These are phyloP conservation scores for Pleoardoris graminearum DNA, from an alignment of 2,329 filamentous ascomycete species.

Conservation along the genomic window DNA sequence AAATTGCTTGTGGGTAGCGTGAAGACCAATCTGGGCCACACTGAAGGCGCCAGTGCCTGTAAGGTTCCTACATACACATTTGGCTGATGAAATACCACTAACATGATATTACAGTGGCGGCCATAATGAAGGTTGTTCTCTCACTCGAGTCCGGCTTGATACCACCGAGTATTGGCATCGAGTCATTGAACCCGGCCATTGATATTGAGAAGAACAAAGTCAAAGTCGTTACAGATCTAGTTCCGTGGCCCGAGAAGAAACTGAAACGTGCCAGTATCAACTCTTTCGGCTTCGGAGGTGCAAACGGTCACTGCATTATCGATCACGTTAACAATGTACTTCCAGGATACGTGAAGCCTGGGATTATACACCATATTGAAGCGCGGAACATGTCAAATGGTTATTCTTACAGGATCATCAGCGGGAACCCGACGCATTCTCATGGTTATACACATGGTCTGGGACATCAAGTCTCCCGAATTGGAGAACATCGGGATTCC, in stretches of 20 bases:
- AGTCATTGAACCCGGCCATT: conserved; percentile 23
- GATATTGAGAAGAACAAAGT: conserved; percentile 14
- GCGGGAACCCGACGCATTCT: no score
- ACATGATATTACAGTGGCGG: conserved; percentile 27
- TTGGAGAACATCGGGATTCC: no score
- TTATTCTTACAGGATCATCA: no score
- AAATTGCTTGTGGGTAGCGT: conserved; percentile 7
- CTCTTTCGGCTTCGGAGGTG: neutral
- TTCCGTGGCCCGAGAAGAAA: conserved; percentile 10
- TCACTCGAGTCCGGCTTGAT: conserved; percentile 39
- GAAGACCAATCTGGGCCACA: conserved; percentile 1
- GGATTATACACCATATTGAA: no score
- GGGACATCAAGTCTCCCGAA: no score
- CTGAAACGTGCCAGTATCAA: neutral
- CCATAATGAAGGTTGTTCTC: conserved; percentile 29
- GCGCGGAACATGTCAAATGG: no score
- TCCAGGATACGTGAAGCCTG: no score
- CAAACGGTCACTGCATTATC: conserved; percentile 7
- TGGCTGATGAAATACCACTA: conserved; percentile 24
- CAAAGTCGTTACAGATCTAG: conserved; percentile 18
- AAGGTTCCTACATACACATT: conserved; percentile 1
- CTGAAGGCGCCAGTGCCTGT: neutral
- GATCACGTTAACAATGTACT: no score
- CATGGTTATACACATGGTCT: no score
- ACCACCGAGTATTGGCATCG: conserved; percentile 37